Conservation (phyloP, 805 yeast genomes). For the Saccharomycopsis olivae region DNA sequence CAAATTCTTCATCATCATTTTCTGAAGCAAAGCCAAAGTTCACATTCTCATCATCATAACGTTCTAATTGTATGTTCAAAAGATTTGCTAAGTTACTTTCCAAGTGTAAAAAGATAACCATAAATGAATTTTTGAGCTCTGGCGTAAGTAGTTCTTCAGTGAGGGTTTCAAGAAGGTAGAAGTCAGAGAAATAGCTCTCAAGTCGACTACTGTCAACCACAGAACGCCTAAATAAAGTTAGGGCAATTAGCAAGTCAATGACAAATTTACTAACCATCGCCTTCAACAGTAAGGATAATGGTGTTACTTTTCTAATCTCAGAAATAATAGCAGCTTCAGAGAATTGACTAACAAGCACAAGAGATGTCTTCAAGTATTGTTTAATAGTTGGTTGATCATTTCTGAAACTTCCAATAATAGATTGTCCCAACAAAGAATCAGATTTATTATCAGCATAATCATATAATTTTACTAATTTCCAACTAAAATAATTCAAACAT, state of each 20-base stretch:
- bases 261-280: slow-evolving; percentile 3
- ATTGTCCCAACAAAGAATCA: background rate
- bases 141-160: too few relatives aligned
- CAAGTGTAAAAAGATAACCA: slow-evolving; percentile 35
- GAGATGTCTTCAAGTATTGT: slow-evolving; percentile 1
- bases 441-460: slow-evolving; percentile 15
- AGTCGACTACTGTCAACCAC: slow-evolving; percentile 21
- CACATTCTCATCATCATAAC: slow-evolving; percentile 43
- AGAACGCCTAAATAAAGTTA: slow-evolving; percentile 28
- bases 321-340: slow-evolving; percentile 1
- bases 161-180: too few relatives aligned
- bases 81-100: slow-evolving; percentile 37
- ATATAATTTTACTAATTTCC: slow-evolving; percentile 21
- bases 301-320: background rate
- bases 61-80: slow-evolving; percentile 32
- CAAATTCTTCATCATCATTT: background rate
- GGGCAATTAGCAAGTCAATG: slow-evolving; percentile 27
- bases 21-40: slow-evolving; percentile 22
- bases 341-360: slow-evolving; percentile 2
- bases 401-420: too few relatives aligned
- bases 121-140: slow-evolving; percentile 25
- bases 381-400: background rate
- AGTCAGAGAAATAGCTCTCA: slow-evolving; percentile 9
- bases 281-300: slow-evolving; percentile 4
- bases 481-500: slow-evolving; percentile 9